phyloP scores from a whole-genome alignment of 1,139 yeast species.

The Taiozyma onychis region DNA sequence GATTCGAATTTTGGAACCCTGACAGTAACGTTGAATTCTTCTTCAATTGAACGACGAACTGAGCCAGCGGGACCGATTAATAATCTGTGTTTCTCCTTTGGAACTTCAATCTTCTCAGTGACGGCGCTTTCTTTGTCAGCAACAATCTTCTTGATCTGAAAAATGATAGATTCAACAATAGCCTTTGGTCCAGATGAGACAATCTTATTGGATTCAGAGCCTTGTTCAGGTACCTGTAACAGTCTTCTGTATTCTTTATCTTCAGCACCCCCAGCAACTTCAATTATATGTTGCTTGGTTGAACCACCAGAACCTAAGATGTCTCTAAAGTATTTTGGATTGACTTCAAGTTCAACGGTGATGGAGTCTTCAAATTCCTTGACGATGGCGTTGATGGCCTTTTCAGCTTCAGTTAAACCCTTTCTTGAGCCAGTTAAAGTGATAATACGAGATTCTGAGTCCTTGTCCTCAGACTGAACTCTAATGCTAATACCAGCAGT shows the following conservation, averaged over 20 bases:
- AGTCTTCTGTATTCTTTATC: slow-evolving; percentile 44
- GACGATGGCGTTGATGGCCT: slow-evolving; percentile 57
- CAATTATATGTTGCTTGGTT: slow-evolving; percentile 66
- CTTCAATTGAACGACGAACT: slow-evolving; percentile 67
- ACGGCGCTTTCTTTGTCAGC: slow-evolving; percentile 59
- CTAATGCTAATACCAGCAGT: slow-evolving; percentile 74
- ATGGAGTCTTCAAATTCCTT: slow-evolving; percentile 63
- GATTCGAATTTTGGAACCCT: slow-evolving; percentile 62
- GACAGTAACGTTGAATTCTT: slow-evolving; percentile 58
- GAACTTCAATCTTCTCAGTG: slow-evolving; percentile 51
- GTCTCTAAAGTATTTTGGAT: slow-evolving; percentile 72
- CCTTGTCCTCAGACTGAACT: slow-evolving; percentile 42
- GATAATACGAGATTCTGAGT: slow-evolving; percentile 45
- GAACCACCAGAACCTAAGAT: slow-evolving; percentile 82
- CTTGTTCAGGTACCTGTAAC: slow-evolving; percentile 72
- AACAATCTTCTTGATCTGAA: slow-evolving; percentile 59
- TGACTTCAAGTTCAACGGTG: slow-evolving; percentile 59
- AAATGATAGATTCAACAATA: slow-evolving; percentile 66
- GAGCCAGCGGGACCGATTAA: slow-evolving; percentile 82
- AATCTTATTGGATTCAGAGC: slow-evolving; percentile 56
- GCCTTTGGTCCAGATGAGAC: slow-evolving; percentile 70
- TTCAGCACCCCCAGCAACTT: slow-evolving; percentile 68
- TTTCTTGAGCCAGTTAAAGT: slow-evolving; percentile 75
- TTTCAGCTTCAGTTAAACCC: slow-evolving; percentile 72
- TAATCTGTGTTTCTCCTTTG: slow-evolving; percentile 71